Evolutionary conservation across 345 rosid species (phyloP), one percentile per base, ranked within the genome.

Genomic region (Melaleuca quinquenervia): DNA sequence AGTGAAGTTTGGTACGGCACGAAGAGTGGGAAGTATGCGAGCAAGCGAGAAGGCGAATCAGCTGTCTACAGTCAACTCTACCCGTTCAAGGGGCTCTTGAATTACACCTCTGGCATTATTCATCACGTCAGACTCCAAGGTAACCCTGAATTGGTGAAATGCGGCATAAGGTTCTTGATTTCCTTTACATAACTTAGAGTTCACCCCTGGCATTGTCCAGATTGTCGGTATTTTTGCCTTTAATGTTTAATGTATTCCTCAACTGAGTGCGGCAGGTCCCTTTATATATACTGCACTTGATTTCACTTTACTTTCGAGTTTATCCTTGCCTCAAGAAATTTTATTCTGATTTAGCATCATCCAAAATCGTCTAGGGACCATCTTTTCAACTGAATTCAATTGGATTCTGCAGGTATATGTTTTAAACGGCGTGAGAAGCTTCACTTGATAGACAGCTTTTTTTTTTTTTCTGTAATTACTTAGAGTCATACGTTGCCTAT

Each of bases 91-190:
- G 99, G 97, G 26, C 96, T 95, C 49, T 75, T 88, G 83, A 96
- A 96, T 87, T 95, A 95, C 88, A 95, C 98, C 5, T 95, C 98
- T 52, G 94, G 94, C 84, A 93, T 95, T 92, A 95, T 94, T 87
- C 98, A 96, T 89, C 98, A 94, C 90, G 98, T 94, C 21, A 91
- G 89, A 87, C 92, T 95, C 49, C 89, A 91, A 52, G 98, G 98
- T 95, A 90, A 86, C 32, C n/a, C 22, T 32, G 12, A 70, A 32
- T 70, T 7, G 48, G 48, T 20, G 48, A 70, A 70, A 70, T 0
- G 48, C 0, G 7, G 11, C 1, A 70, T 2, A 36, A 70, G 80
- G 80, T 70, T 70, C 21, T 70, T 3, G 4, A 70, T 36, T 70
- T 70, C 80, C 6, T 32, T 9, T 70, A 18, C 48, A 70, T 8